Conservation (phyloP, 345 rosid species). For the Eucalyptus dawsonii region DNA sequence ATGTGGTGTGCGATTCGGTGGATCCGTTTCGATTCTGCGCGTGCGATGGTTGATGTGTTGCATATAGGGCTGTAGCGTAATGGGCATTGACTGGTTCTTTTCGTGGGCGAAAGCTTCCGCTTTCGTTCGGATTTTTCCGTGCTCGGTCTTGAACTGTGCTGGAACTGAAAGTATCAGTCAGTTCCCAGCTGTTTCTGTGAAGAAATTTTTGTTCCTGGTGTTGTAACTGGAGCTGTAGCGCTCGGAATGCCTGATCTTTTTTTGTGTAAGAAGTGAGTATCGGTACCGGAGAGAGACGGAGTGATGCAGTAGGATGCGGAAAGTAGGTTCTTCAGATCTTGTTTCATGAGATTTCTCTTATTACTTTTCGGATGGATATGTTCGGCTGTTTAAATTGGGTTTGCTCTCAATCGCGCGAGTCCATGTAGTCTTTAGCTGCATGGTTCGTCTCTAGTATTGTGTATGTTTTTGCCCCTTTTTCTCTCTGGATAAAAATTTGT, state of each 20-base stretch:
- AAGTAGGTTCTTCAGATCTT: neutral
- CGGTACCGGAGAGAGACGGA: neutral
- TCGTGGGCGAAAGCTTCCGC: rapidly evolving
- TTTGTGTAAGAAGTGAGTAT: neutral
- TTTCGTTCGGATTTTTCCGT: neutral
- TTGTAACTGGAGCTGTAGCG: neutral
- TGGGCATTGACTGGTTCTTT: neutral
- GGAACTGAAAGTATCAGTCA: neutral
- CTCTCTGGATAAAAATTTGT: neutral
- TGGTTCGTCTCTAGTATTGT: neutral
- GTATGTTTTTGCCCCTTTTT: neutral
- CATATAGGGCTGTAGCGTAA: neutral
- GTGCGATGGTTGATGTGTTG: neutral
- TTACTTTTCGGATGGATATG: neutral
- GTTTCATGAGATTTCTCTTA: neutral
- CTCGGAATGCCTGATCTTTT: neutral
- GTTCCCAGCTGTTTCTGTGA: neutral
- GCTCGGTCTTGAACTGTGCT: neutral
- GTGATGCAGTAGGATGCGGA: neutral
- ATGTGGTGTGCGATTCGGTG: neutral
- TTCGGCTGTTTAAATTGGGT: neutral
- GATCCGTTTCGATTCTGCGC: neutral
- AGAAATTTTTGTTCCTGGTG: neutral
- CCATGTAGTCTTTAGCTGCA: neutral
- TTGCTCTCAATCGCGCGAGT: neutral